Conservation (phyloP, 2,329 filamentous ascomycete genomes). For the Aspergillus aculeatinus region DNA sequence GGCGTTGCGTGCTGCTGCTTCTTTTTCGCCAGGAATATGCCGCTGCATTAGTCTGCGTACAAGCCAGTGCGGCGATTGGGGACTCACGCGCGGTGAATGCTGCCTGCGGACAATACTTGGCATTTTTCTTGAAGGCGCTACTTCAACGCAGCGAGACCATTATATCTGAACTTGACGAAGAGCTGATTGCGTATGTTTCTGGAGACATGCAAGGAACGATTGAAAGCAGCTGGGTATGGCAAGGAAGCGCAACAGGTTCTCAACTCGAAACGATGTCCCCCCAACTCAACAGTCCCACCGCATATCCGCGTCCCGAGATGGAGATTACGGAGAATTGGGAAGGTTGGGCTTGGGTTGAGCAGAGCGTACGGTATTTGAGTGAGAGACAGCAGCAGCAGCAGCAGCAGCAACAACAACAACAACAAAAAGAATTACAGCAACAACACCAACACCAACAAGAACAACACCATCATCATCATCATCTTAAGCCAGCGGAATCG, state of each 20-base stretch:
- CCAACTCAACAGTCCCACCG: conserved; percentile 16
- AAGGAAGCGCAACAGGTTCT: conserved; percentile 55
- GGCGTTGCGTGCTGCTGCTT: conserved; percentile 80
- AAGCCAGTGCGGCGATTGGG: conserved; percentile 69
- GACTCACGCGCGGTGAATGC: conserved; percentile 69
- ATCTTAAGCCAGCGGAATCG: conserved; percentile 19
- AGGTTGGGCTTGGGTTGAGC: conserved; percentile 75
- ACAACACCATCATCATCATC: conserved; percentile 17
- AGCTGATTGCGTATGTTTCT: conserved; percentile 81
- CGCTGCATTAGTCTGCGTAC: conserved; percentile 69
- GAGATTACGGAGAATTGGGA: conserved; percentile 64
- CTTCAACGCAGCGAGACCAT: conserved; percentile 44
- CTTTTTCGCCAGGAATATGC: conserved; percentile 72
- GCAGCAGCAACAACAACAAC: conserved; percentile 37
- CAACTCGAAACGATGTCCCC: conserved; percentile 32
- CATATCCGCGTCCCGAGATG: conserved; percentile 14
- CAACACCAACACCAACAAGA: conserved; percentile 37
- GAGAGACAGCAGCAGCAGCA: conserved; percentile 24
- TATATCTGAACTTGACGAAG: conserved; percentile 69
- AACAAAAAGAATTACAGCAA: conserved; percentile 13
- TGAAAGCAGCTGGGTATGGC: conserved; percentile 82
- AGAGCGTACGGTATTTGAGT: conserved; percentile 56
- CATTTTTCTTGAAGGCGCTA: conserved; percentile 74
- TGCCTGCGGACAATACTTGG: conserved; percentile 76
- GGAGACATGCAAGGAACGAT: conserved; percentile 80